A percentile compares a stretch with the other conserved stretches of the same genome.
phyloP scores from a whole-genome alignment of 768 basidiomycete genomes.

The Collybia nuda region DNA sequence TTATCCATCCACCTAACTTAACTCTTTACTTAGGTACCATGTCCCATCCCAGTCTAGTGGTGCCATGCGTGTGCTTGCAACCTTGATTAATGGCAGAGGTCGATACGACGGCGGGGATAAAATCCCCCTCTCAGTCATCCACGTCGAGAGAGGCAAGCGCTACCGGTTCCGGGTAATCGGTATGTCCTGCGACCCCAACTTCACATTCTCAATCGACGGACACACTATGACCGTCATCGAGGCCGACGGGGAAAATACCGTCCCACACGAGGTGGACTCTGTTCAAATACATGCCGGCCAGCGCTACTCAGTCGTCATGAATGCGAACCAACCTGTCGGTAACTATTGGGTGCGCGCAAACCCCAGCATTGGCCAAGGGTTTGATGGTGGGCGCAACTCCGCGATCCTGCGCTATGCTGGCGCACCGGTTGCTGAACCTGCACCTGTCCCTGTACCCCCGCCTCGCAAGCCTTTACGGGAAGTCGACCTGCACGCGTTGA shows the following conservation, averaged over 20 bases:
- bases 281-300: conserved; percentile 24
- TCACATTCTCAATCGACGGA: conserved; percentile 14
- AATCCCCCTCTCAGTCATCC: conserved; percentile 32
- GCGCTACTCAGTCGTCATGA: conserved; percentile 36
- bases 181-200: conserved; percentile 41
- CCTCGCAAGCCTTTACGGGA: not conserved
- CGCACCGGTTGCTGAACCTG: conserved; percentile 41
- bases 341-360: conserved; percentile 53
- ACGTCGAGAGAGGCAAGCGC: conserved; percentile 31
- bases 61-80: conserved; percentile 27
- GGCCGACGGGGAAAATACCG: conserved; percentile 28
- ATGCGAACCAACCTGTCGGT: conserved; percentile 40
- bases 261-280: conserved; percentile 23
- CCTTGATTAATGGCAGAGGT: conserved; percentile 42
- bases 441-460: not conserved
- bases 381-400: conserved; percentile 37
- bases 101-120: conserved; percentile 30
- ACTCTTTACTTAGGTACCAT: conserved; percentile 10
- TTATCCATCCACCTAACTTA: not conserved
- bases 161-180: conserved; percentile 49
- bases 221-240: conserved; percentile 28
- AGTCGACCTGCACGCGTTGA: not conserved
- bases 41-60: conserved; percentile 13
- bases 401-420: conserved; percentile 52
- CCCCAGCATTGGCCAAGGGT: conserved; percentile 22